Conservation (phyloP, 208 protist genomes). For the Leishmania major region DNA sequence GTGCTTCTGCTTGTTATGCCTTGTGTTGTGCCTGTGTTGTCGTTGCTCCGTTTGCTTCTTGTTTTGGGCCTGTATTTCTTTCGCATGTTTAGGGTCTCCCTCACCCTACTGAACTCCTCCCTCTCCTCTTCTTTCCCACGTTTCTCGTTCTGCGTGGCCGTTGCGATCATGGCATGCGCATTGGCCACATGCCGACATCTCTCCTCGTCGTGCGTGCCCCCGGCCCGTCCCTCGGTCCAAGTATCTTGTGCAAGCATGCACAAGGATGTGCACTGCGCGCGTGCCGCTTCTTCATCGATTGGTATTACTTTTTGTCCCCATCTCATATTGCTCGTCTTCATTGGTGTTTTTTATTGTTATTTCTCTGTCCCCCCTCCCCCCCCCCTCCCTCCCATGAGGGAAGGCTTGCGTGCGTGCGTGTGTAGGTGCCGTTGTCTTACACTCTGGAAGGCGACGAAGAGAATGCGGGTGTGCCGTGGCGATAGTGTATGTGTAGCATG, state of each 20-base stretch:
- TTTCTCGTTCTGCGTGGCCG: background rate
- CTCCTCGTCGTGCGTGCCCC: background rate
- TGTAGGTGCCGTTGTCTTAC: background rate
- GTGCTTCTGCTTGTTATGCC: background rate
- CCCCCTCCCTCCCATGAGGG: too few species aligned
- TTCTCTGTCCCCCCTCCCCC: too few species aligned
- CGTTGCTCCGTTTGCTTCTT: background rate
- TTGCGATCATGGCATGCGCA: background rate
- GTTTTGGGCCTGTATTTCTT: background rate
- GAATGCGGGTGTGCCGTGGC: background rate
- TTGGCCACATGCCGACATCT: background rate
- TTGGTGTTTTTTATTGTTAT: background rate
- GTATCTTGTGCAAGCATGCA: background rate
- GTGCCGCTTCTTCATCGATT: constrained; percentile 29
- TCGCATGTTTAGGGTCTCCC: background rate
- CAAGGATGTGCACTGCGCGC: constrained; percentile 21
- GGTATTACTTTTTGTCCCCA: constrained; percentile 19
- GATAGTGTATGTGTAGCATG: background rate
- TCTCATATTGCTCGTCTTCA: constrained; percentile 9
- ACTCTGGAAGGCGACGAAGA: background rate
- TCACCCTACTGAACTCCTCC: background rate
- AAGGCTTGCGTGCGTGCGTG: background rate
- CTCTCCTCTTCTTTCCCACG: background rate
- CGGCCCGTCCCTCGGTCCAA: background rate
- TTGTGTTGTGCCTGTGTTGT: background rate